Base-by-base conservation (phyloP, 1,284 basidiomycete genomes). In the Xanthoconium separans region DNA sequence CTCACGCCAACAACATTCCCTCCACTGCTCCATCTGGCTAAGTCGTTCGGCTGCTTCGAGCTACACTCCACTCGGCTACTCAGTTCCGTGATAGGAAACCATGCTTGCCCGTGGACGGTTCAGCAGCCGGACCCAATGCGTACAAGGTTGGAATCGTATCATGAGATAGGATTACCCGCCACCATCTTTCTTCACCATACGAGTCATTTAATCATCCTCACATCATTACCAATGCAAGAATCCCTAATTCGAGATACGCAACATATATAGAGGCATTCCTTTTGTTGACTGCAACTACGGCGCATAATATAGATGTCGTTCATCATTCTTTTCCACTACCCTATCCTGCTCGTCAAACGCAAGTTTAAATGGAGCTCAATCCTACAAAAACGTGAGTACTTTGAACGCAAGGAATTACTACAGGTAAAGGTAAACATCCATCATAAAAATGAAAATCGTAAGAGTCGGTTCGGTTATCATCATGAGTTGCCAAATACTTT, bases 91-190 rank as follows among this genome's bases (percentile, higher is more conserved):
- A 36, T 27, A 18, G n/a, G 44, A 49, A 52, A 51, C 44, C 50
- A 47, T 58, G 47, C 53, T 46, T 58, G 48, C 42, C 44, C 52
- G 40, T 44, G 43, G n/a, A n/a, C n/a, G n/a, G n/a, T n/a, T n/a
- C n/a, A n/a, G n/a, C n/a, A n/a, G n/a, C n/a, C n/a, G n/a, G n/a
- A n/a, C n/a, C n/a, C 33, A 15, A 34, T 16, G 33, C 33, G 13
- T 34, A 34, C 6, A 15, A 34, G 15, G 15, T 18, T 22, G 30
- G 30, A 44, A 55, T 53, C 58, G 29, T 51, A 44, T 51, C 51
- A 46, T 56, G 54, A 50, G 18, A 39, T 18, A 8, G 18, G 36
- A 49, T 6, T 22, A 34, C 16, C 13, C 16, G 27, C n/a, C 13
- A 20, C 10, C 5, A 12, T 34, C n/a, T 15, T 47, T 15, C 22